Evolutionary conservation across 331 rosid species (phyloP), one percentile per base, ranked within the genome.

Genomic region (Spiraea crenata): DNA sequence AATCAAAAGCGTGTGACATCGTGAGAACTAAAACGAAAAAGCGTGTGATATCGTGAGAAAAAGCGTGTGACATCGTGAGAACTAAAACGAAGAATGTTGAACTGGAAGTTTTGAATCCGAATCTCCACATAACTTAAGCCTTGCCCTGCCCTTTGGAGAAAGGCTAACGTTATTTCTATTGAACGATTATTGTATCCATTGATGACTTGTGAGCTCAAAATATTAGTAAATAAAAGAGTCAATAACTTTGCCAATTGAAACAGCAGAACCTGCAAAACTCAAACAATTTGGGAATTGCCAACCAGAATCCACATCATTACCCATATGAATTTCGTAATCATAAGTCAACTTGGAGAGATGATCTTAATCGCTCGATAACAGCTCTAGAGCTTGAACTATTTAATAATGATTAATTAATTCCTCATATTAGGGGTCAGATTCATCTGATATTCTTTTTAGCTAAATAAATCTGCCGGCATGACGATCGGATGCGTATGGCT

Each of bases 141-240:
- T 12, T 12, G 62, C 62, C 61, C 35, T 68, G 75, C 63, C 80
- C 82, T 66, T 81, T 78, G 67, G 67, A 15, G 62, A 46, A 4
- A 49, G 40, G 57, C 68, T 73, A 67, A 72, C 67, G 84, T 58
- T 72, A 56, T 60, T 67, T 57, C 31, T 25, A 25, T 25, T 25
- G 31, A 25, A 25, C 31, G 31, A 25, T 25, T 25, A 25, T 25
- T 25, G 31, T 25, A 25, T 25, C 31, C 31, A 25, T n/a, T n/a
- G 31, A 0, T 25, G 31, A 25, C 31, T 57, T 7, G 34, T 35
- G 40, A 14, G 41, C 46, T 39, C 72, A 20, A 20, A 14, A 31
- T 11, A 20, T 25, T 64, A 19, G 50, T 46, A 31, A 31, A 65
- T 45, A 40, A 4, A 1, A n/a, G 35, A 40, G 20, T 68, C 49